Evolutionary conservation across 768 basidiomycete genomes (phyloP), one percentile per base, ranked within the genome.

Genomic region (Lanmaoa rubissima): DNA sequence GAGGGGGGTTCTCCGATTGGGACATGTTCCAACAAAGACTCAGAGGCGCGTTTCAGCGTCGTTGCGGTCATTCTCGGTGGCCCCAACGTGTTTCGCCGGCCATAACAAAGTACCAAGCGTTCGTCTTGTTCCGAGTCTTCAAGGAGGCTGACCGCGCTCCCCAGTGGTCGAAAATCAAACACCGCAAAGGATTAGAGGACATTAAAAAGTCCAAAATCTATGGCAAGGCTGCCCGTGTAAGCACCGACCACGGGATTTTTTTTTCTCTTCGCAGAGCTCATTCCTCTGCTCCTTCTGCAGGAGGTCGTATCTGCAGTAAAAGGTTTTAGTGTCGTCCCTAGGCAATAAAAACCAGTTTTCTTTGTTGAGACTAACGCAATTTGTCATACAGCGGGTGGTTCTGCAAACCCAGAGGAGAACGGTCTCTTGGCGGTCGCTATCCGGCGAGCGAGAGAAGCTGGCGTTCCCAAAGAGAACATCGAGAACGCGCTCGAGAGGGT

Each of bases 121-220:
- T 38, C 39, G 16, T 40, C 47, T 31, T 24, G 16, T 24, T 21
- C 35, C 43, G 17, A 42, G 35, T 46, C 38, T 32, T 28, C 53
- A 5, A 4, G 5, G 32, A 48, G 16, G 24, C 51, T 57, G 55
- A 69, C 55, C 34, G 3, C 13, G 13, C 45, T 4, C 28, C 9
- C 34, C 57, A 88, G 87, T 88, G 86, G 87, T 87, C 87, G 0
- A 88, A 88, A 78, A 88, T 88, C 65, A 87, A 87, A 65, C 79
- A 85, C 53, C 81, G 77, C 65, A 89, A 89, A 64, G 87, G 84
- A 17, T 72, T 76, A n/a, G 82, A 78, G 60, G 87, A 89, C 65
- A 74, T 76, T 9, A 79, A 82, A 62, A 86, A 81, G 66, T 81
- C 85, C 51, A 73, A 75, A 42, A 45, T 84, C n/a, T 86, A 82